Evolutionary conservation across 1,284 basidiomycete genomes (phyloP).

Genomic region (Austropuccinia psidii): DNA sequence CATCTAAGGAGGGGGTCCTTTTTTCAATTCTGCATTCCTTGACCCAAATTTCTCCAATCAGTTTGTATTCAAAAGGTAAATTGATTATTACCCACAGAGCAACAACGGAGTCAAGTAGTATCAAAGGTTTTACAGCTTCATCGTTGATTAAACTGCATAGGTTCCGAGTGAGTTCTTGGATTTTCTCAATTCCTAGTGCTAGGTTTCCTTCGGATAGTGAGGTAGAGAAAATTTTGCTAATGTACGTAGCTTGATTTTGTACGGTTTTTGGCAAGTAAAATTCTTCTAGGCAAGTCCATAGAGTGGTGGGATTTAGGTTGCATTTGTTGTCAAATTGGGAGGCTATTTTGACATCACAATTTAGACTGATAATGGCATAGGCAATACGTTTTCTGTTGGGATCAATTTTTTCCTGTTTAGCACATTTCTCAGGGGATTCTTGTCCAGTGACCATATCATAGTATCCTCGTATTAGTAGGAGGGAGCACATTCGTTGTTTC

Average conservation of each 20-base stretch:
- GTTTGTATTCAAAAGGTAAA: not conserved
- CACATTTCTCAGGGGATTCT: no score
- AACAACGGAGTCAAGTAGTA: not conserved
- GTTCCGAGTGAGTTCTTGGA: not conserved
- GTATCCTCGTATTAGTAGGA: no score
- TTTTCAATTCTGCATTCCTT: constrained; percentile 6
- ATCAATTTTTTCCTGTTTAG: no score
- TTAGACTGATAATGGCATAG: no score
- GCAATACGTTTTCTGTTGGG: no score
- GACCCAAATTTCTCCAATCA: not conserved
- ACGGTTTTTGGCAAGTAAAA: not conserved
- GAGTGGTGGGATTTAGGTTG: no score
- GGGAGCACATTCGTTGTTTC: no score
- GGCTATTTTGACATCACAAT: no score
- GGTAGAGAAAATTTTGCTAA: not conserved
- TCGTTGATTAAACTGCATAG: not conserved
- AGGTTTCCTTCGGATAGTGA: not conserved
- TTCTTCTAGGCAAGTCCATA: no score
- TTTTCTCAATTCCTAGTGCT: not conserved
- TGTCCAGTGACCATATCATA: no score
- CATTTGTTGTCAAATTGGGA: no score
- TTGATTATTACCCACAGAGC: not conserved
- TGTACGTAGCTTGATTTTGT: not conserved
- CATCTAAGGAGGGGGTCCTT: not conserved
- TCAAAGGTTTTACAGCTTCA: not conserved